Base-by-base conservation (phyloP, 768 basidiomycete species). In the Kwoniella europaea region DNA sequence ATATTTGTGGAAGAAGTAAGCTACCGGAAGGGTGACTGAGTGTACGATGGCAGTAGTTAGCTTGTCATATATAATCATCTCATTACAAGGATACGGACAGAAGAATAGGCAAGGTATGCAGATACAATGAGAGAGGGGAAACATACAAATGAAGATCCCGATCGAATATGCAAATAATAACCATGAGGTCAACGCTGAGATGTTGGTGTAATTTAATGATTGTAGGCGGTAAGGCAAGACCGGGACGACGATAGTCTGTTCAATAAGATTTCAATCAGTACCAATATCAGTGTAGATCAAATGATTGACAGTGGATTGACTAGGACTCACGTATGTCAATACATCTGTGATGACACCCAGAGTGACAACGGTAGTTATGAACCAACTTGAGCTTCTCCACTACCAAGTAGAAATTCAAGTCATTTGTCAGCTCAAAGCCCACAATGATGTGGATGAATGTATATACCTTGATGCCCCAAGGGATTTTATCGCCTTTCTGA, bases 151-250 rank as follows among this genome's bases (percentile, higher is more conserved):
- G 52, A 79, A 66, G 57, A 82, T 78, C 18, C 79, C 80, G 4
- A 66, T 55, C 3, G 75, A 76, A 55, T 82, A 82, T 13, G 78
- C 73, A 22, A 82, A 67, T 15, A 79, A 55, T 5, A 79, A 63
- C 75, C 74, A 78, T 2, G 78, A 76, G 10, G 75, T 76, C 44
- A 76, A 64, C 3, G 72, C 57, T 2, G 80, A 76, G 44, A 82
- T 70, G 56, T 78, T 74, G 46, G 35, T 64, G 57, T 79, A 78
- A 10, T 69, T 72, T 22, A 79, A 65, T 1, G 68, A 63, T 62
- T 78, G 72, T 5, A 80, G 68, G 3, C 79, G 73, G 44, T 74
- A 82, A 10, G 80, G 80, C 41, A 82, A 43, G 46, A 82, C 74
- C 9, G 80, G 80, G 9, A 82, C 75, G 27, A 82, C 74, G 35